Base-by-base conservation (phyloP, 2,329 filamentous ascomycete species). In the Mariannaea elegans region DNA sequence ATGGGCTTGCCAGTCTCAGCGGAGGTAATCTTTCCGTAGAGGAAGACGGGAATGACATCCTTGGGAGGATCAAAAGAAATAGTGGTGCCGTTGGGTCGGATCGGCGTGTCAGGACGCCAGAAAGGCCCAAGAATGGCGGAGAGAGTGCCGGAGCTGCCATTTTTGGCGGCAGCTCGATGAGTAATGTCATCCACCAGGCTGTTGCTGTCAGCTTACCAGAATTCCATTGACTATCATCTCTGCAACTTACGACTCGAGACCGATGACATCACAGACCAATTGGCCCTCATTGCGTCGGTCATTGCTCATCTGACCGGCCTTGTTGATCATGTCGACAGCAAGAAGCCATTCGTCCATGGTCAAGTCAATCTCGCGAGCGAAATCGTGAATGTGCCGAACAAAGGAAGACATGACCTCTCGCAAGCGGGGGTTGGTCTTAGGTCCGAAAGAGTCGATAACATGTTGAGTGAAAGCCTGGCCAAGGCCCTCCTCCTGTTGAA, bases 81-180 rank as follows among this genome's bases (percentile, higher is more conserved):
- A 68, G 81, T 88, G 44, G 82, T 84, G 48, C 90, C 92, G 71
- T 90, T 90, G n/a, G 86, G 77, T 45, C 89, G 84, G 58, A 84
- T 78, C 5, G 92, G 92, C 0, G 92, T 87, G 66, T 93, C 84
- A 41, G 87, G 83, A 6, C 91, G 85, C 86, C 91, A 96, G 79
- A 97, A 97, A 1, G 93, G 93, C 0, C 93, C 93, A 0, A 97
- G 84, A 65, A 97, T 93, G 38, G 92, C 88, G 4, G 90, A 91
- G 2, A 91, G 86, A 5, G 92, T 95, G 10, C 87, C 81, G 13
- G 78, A 71, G 13, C 80, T 78, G 36, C 71, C 63, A 32, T 71
- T 68, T 49, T 78, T 77, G 53, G 82, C 78, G 48, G 83, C 82
- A 14, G 71, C 65, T 49, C 87, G 88, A 77, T 88, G 90, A 55